Evolutionary conservation across 345 rosid species (phyloP).

Genomic region (Heritiera fomes): DNA sequence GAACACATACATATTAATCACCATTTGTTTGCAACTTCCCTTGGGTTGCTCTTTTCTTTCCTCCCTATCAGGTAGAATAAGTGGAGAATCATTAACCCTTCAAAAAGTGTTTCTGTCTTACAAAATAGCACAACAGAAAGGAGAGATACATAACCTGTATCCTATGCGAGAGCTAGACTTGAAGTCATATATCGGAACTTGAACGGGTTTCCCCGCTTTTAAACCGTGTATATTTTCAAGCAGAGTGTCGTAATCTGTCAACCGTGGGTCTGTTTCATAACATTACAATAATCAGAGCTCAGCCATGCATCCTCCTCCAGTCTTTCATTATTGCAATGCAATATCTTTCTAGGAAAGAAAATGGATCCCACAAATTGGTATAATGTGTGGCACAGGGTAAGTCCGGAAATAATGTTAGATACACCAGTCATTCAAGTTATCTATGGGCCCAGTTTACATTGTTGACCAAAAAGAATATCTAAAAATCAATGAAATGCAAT

Average conservation of each 20-base stretch:
- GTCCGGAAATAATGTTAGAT: background rate
- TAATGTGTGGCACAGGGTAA: background rate
- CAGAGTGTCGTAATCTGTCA: conserved; percentile 92
- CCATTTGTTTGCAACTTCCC: background rate
- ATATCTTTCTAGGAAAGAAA: conserved; percentile 21
- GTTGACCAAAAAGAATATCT: background rate
- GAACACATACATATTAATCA: conserved; percentile 14
- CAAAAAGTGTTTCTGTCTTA: conserved; percentile 9
- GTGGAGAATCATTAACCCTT: conserved; percentile 17
- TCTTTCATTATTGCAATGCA: background rate
- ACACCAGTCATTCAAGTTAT: background rate
- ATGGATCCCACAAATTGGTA: background rate
- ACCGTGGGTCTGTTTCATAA: conserved; percentile 78
- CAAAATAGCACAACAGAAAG: conserved; percentile 11
- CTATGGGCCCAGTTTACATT: background rate
- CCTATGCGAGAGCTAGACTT: conserved; percentile 89
- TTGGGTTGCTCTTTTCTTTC: background rate
- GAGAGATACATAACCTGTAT: conserved; percentile 57
- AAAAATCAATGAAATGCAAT: background rate
- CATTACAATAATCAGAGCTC: conserved; percentile 33
- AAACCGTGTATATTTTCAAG: conserved; percentile 83
- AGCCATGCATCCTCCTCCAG: conserved; percentile 7
- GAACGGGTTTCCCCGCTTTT: conserved; percentile 79
- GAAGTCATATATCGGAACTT: conserved; percentile 94
- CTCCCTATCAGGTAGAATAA: conserved; percentile 10